Evolutionary conservation across 2,329 filamentous ascomycete genomes (phyloP).

Genomic region (Aschersonia sp.): DNA sequence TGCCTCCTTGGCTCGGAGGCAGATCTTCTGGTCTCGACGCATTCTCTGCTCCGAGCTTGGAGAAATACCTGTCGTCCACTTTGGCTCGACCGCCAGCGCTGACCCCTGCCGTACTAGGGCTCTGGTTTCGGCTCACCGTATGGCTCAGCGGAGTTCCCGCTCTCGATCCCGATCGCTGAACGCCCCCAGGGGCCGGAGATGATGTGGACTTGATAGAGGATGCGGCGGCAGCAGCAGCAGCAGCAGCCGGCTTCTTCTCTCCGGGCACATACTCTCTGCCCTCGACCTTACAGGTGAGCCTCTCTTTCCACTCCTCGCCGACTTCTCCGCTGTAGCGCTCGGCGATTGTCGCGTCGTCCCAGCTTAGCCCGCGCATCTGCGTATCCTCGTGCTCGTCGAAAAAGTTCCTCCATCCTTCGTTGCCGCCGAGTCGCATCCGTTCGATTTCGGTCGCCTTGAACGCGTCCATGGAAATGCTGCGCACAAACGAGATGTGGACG

Average conservation of each 20-base stretch:
- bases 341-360: constrained; percentile 79
- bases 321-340: constrained; percentile 82
- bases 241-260: constrained; percentile 35
- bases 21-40: constrained; percentile 58
- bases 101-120: constrained; percentile 9
- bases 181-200: constrained; percentile 17
- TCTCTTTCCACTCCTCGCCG: constrained; percentile 91
- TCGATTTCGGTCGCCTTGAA: constrained; percentile 90
- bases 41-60: constrained; percentile 71
- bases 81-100: constrained; percentile 33
- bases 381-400: constrained; percentile 62
- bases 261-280: constrained; percentile 70
- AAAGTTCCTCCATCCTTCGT: constrained; percentile 74
- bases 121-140: constrained; percentile 24
- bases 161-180: constrained; percentile 18
- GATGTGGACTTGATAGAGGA: constrained; percentile 10
- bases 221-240: constrained; percentile 10
- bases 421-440: constrained; percentile 86
- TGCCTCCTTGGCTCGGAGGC: constrained; percentile 81
- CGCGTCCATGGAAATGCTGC: constrained; percentile 95
- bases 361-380: constrained; percentile 51
- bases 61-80: constrained; percentile 82
- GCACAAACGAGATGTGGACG: constrained; percentile 96
- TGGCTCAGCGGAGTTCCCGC: constrained; percentile 26
- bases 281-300: constrained; percentile 76